phyloP scores from a whole-genome alignment of 2,329 filamentous ascomycete species.

The Curvularia verruculosa region DNA sequence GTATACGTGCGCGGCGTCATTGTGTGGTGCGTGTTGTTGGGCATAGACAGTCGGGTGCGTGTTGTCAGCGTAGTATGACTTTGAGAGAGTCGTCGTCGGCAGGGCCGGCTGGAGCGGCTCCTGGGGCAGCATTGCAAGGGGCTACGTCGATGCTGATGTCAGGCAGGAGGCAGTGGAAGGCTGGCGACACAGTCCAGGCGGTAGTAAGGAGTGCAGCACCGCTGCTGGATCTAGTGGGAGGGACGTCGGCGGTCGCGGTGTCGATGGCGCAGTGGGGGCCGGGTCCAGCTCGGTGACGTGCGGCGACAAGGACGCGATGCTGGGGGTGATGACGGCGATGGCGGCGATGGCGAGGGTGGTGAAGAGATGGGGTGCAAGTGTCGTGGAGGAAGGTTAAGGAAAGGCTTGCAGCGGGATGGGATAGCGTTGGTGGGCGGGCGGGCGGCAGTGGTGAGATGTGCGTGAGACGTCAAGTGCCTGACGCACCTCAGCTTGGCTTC shows the following conservation, averaged over 20 bases:
- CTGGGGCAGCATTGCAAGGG: constrained; percentile 42
- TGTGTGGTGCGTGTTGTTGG: constrained; percentile 25
- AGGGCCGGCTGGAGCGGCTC: constrained; percentile 33
- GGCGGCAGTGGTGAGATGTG: constrained; percentile 17
- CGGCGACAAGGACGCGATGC: constrained; percentile 14
- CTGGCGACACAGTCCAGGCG: constrained; percentile 12
- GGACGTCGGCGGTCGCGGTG: constrained; percentile 19
- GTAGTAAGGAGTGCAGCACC: constrained; percentile 32
- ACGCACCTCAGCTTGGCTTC: constrained; percentile 15
- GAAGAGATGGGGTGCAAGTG: constrained; percentile 9
- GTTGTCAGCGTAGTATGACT: constrained; percentile 31
- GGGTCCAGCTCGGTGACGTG: constrained; percentile 29
- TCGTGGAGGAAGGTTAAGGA: constrained; percentile 14
- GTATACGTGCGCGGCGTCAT: constrained; percentile 35
- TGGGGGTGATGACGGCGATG: constrained; percentile 20
- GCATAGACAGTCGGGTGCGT: constrained; percentile 28
- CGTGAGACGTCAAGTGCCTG: constrained; percentile 30
- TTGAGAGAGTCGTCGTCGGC: constrained; percentile 44
- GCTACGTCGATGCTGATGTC: constrained; percentile 9
- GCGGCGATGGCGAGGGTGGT: constrained; percentile 12
- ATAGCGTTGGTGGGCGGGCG: not conserved
- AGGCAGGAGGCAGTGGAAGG: constrained; percentile 8
- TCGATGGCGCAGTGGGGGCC: constrained; percentile 27
- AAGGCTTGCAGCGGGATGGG: constrained; percentile 12
- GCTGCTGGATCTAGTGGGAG: constrained; percentile 23